phyloP scores from a whole-genome alignment of 2,329 filamentous ascomycete species.

The Verticillium albo-atrum region DNA sequence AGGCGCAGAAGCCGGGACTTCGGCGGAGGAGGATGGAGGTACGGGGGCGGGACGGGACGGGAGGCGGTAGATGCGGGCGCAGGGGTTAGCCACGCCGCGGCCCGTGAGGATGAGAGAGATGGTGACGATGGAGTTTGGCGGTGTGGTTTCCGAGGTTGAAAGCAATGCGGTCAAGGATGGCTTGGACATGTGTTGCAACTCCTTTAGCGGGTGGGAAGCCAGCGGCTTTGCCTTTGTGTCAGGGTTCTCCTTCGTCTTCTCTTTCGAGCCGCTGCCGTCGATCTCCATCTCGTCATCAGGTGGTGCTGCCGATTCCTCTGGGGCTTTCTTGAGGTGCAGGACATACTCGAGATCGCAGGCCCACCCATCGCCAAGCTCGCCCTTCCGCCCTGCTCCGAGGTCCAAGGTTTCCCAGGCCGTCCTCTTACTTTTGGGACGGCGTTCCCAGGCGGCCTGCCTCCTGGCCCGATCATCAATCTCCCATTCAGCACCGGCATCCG shows the following conservation, averaged over 20 bases:
- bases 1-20: constrained; percentile 42
- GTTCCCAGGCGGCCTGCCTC: constrained; percentile 64
- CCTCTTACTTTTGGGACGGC: constrained; percentile 76
- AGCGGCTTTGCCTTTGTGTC: constrained; percentile 7
- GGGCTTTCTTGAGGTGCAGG: constrained; percentile 32
- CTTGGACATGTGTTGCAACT: constrained; percentile 6
- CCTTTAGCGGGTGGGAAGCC: constrained; percentile 8
- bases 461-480: constrained; percentile 60
- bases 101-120: constrained; percentile 63
- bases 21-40: constrained; percentile 27
- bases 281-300: constrained; percentile 8
- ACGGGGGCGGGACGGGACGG: constrained; percentile 38
- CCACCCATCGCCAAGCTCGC: constrained; percentile 79
- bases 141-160: constrained; percentile 12
- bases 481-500: constrained; percentile 74
- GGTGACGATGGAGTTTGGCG: constrained; percentile 44
- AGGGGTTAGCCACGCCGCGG: constrained; percentile 65
- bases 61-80: constrained; percentile 82
- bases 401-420: constrained; percentile 70
- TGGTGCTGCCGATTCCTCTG: constrained; percentile 4
- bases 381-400: constrained; percentile 68
- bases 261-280: constrained; percentile 9
- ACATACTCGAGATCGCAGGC: constrained; percentile 77
- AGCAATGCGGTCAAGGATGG: constrained; percentile 25
- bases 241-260: constrained; percentile 13